Percentiles rank a stretch among this genome's conserved stretches.
phyloP scores from a whole-genome alignment of 192 early-diverging fungal species.

The Podila minutissima region DNA sequence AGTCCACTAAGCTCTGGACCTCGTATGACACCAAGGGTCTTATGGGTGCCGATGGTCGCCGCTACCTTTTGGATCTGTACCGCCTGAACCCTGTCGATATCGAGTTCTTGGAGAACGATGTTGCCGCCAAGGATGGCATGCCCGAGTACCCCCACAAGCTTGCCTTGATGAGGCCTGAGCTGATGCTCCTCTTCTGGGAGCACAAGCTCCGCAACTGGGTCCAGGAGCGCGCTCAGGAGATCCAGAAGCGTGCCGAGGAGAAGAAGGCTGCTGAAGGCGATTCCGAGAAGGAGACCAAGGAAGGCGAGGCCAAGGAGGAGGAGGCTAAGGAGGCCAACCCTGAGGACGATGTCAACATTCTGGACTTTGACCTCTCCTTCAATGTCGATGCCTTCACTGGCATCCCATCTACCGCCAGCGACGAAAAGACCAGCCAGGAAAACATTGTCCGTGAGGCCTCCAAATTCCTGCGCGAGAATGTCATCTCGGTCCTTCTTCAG shows the following conservation, averaged over 20 bases:
- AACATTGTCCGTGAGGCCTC: slow-evolving; percentile 78
- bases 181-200: slow-evolving; percentile 89
- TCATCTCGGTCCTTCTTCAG: slow-evolving; percentile 68
- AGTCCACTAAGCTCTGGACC: slow-evolving; percentile 72
- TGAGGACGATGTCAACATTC: slow-evolving; percentile 52
- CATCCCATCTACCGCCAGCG: slow-evolving; percentile 32
- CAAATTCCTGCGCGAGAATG: slow-evolving; percentile 76
- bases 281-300: neutral
- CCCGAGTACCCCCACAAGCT: slow-evolving; percentile 89
- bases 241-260: slow-evolving; percentile 48
- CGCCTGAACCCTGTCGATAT: slow-evolving; percentile 92
- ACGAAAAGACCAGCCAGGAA: slow-evolving; percentile 58
- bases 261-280: slow-evolving; percentile 23
- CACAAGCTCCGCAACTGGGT: slow-evolving; percentile 71
- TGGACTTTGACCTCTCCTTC: slow-evolving; percentile 62
- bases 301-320: slow-evolving; percentile 5
- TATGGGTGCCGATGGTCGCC: slow-evolving; percentile 88
- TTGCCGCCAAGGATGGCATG: slow-evolving; percentile 62
- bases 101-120: slow-evolving; percentile 83
- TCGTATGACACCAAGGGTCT: slow-evolving; percentile 95
- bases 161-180: slow-evolving; percentile 86
- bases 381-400: slow-evolving; percentile 69
- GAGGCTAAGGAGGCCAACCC: slow-evolving; percentile 34
- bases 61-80: slow-evolving; percentile 94
- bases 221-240: slow-evolving; percentile 63